These are phyloP conservation scores for Globisporangium ultimum DNA, from an alignment of 352 stramenopile species.

Conservation along the genomic window DNA sequence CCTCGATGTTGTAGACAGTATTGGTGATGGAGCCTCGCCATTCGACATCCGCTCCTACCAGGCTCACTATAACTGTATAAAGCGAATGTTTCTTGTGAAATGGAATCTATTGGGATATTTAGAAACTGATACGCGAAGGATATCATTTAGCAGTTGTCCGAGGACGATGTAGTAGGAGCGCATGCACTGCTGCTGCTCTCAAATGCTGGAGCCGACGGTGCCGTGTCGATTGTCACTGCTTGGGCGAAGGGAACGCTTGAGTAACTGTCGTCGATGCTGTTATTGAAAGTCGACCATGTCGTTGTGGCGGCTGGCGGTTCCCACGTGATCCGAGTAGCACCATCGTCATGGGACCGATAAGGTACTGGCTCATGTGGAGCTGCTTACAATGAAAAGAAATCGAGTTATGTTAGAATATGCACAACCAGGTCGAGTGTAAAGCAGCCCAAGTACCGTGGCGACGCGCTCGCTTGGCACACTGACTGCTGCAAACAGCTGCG, in stretches of 20 bases:
- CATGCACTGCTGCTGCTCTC: constrained; percentile 1
- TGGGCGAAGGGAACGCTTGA: neutral
- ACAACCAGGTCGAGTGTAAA: neutral
- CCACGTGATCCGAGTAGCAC: too few species aligned
- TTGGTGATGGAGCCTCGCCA: neutral
- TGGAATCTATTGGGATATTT: neutral
- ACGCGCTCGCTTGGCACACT: neutral
- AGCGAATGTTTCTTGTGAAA: too few species aligned
- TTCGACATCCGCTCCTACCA: neutral
- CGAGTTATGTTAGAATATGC: too few species aligned
- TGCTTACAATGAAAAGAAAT: too few species aligned
- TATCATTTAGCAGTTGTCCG: neutral
- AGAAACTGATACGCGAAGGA: too few species aligned
- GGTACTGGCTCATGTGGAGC: too few species aligned
- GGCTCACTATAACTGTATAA: too few species aligned
- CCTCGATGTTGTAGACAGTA: neutral
- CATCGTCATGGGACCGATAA: too few species aligned
- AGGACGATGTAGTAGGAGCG: neutral
- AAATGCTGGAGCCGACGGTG: neutral
- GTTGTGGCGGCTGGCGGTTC: neutral
- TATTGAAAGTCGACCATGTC: neutral
- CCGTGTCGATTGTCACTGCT: neutral
- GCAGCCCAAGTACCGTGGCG: neutral
- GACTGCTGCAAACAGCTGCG: neutral
- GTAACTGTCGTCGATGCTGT: neutral